Evolutionary conservation across 495 filamentous ascomycete species (phyloP), one percentile per base, ranked within the genome.

Genomic region (Lindgomyces ingoldianus): DNA sequence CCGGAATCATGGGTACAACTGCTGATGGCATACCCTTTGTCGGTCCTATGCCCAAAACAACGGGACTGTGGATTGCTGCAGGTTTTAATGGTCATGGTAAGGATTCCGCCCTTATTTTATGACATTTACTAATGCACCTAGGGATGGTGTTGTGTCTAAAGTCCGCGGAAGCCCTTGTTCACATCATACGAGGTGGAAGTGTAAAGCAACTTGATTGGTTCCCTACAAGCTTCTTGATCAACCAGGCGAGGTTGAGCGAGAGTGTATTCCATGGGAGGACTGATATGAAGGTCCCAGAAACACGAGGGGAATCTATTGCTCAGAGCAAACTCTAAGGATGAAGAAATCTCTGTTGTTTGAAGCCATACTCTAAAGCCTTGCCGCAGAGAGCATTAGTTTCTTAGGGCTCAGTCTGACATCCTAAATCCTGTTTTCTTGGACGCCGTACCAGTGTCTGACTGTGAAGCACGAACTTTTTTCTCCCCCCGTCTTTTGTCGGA

Each of bases 1-100:
- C 81, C 11, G 85, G 85, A 0, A 84, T 86, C 39, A 88, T 87
- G 84, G 84, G 83, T 0, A 80, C 77, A 24, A 81, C 75, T 18
- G 76, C 79, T 0, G 84, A 87, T 64, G 83, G 80, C 11, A 75
- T 81, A 22, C 85, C 85, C 0, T 80, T 84, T 61, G 81, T 88
- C 2, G 75, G 75, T n/a, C 42, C 54, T 21, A 33, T 75, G 30
- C 70, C 73, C 4, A 71, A 63, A 54, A 72, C 75, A 48, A 68
- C 75, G 39, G 77, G 75, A 1, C 55, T 85, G 24, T 86, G 83
- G 83, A 72, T 82, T 11, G 75, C 73, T 41, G 76, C 72, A 1
- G 74, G 77, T 19, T 87, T 86, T 60, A 81, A 86, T 67, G 84
- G 84, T 1, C 81, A 86, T 72, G 84, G 84, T 0, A 39, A 6